phyloP scores from a whole-genome alignment of 352 stramenopile species.

The Pythium sukuiense region DNA sequence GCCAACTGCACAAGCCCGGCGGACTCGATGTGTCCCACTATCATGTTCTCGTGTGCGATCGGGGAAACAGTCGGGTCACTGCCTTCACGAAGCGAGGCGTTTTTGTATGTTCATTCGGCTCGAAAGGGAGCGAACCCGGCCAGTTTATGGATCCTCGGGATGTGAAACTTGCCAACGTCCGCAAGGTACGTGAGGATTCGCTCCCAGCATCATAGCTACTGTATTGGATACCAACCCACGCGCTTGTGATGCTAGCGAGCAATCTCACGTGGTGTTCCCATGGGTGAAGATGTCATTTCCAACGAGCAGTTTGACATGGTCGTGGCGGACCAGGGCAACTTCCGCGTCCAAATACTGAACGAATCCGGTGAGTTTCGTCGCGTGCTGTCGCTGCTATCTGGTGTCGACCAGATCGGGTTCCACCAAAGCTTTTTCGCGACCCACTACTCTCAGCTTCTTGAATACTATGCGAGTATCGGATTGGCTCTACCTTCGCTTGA shows the following conservation, averaged over 20 bases:
- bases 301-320: constrained; percentile 76
- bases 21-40: constrained; percentile 67
- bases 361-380: constrained; percentile 53
- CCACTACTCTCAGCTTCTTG: constrained; percentile 20
- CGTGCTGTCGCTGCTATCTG: constrained; percentile 51
- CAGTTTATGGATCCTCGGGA: constrained; percentile 57
- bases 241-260: constrained; percentile 31
- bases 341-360: constrained; percentile 68
- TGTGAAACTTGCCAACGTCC: constrained; percentile 55
- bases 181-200: constrained; percentile 43
- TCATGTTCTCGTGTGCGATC: constrained; percentile 63
- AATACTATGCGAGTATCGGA: constrained; percentile 34
- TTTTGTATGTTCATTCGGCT: constrained; percentile 48
- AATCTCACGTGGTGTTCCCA: constrained; percentile 37
- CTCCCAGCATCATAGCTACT: neutral
- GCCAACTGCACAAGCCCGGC: constrained; percentile 41
- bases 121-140: constrained; percentile 34
- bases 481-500: constrained; percentile 24
- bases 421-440: constrained; percentile 39
- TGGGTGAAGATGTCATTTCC: constrained; percentile 36
- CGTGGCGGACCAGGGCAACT: constrained; percentile 65
- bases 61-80: constrained; percentile 46
- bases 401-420: constrained; percentile 38
- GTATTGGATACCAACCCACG: neutral
- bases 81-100: constrained; percentile 58